A percentile compares a stretch with the other conserved stretches of the same genome.
phyloP scores from a whole-genome alignment of 257 asterid species.

The Buddleja alternifolia region DNA sequence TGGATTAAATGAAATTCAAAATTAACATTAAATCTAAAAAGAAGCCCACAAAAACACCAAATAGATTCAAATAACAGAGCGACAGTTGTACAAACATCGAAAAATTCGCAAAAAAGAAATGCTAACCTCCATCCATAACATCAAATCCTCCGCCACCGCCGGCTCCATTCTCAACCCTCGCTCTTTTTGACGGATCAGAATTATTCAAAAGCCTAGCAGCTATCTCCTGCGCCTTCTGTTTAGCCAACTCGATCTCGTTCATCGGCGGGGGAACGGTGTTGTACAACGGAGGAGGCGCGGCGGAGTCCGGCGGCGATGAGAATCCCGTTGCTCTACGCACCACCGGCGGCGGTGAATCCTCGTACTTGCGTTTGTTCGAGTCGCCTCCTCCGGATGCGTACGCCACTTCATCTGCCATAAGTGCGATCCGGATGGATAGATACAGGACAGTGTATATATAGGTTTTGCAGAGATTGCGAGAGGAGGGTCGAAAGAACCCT shows the following conservation, averaged over 20 bases:
- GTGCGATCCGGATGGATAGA: constrained; percentile 10
- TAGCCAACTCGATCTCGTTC: constrained; percentile 85
- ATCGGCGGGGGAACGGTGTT: constrained; percentile 77
- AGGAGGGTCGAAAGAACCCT: constrained; percentile 35
- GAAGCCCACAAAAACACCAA: background rate
- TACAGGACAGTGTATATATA: background rate
- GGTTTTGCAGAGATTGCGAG: background rate
- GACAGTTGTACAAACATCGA: background rate
- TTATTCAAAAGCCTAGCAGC: constrained; percentile 77
- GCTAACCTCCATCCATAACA: constrained; percentile 46
- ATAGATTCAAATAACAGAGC: background rate
- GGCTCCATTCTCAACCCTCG: constrained; percentile 72
- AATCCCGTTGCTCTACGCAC: constrained; percentile 76
- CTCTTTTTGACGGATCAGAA: constrained; percentile 69
- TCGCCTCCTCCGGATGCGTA: constrained; percentile 49
- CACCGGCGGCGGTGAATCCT: constrained; percentile 65
- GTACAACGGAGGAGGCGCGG: constrained; percentile 53
- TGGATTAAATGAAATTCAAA: background rate
- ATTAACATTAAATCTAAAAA: background rate
- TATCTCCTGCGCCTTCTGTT: constrained; percentile 91
- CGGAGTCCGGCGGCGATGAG: constrained; percentile 69
- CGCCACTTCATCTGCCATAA: constrained; percentile 68
- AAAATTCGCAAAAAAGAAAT: background rate
- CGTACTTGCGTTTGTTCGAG: constrained; percentile 76
- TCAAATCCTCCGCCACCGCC: constrained; percentile 58